Evolutionary conservation across 2,329 filamentous ascomycete genomes (phyloP).

Genomic region (Fusarium tjaetaba): DNA sequence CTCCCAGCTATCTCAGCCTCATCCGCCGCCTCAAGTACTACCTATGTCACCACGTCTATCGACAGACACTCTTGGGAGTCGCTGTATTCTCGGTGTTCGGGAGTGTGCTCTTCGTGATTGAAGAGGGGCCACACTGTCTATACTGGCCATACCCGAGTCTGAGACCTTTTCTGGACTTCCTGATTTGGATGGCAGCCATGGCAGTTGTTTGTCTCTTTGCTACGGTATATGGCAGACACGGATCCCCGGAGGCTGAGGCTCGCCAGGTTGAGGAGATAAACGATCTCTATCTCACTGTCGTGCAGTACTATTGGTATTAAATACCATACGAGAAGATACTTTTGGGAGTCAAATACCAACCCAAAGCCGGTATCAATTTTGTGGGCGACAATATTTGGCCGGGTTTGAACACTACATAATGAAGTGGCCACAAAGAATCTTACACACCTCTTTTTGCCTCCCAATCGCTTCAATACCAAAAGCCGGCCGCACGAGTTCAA

Average conservation of each 20-base stretch:
- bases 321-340: neutral
- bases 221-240: neutral
- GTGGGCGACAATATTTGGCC: neutral
- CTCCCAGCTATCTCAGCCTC: neutral
- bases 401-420: too few relatives aligned
- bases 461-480: neutral
- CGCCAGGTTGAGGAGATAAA: neutral
- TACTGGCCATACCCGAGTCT: fast-evolving
- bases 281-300: neutral
- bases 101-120: fast-evolving
- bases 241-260: neutral
- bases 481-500: too few relatives aligned
- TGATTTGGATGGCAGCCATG: fast-evolving
- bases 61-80: neutral
- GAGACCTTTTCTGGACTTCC: neutral
- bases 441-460: neutral
- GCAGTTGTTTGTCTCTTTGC: neutral
- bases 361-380: neutral
- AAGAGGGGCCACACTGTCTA: neutral
- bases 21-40: neutral
- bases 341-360: neutral
- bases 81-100: fast-evolving
- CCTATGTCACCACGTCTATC: neutral
- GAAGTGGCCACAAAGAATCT: neutral
- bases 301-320: neutral